Conservation (phyloP, 768 basidiomycete species). For the Neoboletus subvelutipes region DNA sequence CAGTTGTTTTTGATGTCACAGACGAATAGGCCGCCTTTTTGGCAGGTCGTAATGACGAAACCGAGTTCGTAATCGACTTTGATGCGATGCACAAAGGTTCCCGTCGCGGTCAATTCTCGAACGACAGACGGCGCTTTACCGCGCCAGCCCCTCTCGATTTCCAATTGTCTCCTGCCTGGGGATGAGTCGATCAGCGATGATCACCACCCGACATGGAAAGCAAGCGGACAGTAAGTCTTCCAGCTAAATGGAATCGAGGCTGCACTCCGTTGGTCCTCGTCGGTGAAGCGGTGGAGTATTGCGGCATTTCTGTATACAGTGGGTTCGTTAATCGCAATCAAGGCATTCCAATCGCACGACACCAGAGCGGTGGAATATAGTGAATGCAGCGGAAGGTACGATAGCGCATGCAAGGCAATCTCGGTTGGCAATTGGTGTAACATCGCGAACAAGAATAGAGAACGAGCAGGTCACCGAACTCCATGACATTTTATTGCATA, state of each 20-base stretch:
- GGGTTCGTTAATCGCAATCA: conserved; percentile 47
- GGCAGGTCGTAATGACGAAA: conserved; percentile 57
- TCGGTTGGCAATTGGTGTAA: conserved; percentile 56
- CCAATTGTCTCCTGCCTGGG: conserved; percentile 46
- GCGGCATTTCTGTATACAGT: conserved; percentile 62
- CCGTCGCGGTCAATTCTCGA: conserved; percentile 34
- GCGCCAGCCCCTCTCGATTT: conserved; percentile 52
- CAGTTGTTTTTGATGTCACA: conserved; percentile 48
- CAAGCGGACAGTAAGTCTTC: conserved; percentile 56
- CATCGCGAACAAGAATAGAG: conserved; percentile 25
- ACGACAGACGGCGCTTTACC: conserved; percentile 46
- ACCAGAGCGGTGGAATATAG: conserved; percentile 38
- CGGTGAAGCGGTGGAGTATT: conserved; percentile 46
- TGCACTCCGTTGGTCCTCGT: conserved; percentile 32
- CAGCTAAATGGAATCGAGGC: conserved; percentile 42
- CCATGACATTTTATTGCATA: not conserved
- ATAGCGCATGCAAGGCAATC: conserved; percentile 48
- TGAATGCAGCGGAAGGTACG: conserved; percentile 48
- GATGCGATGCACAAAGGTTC: conserved; percentile 60
- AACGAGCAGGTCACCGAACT: not conserved
- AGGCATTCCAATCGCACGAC: conserved; percentile 47
- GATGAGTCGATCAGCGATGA: conserved; percentile 10
- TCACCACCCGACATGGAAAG: conserved; percentile 2
- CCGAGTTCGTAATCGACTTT: conserved; percentile 69
- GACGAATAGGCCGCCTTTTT: conserved; percentile 57